Evolutionary conservation across 1,139 yeast species (phyloP), one percentile per base, ranked within the genome.

Genomic region (Yamadazyma atmosphaerica): DNA sequence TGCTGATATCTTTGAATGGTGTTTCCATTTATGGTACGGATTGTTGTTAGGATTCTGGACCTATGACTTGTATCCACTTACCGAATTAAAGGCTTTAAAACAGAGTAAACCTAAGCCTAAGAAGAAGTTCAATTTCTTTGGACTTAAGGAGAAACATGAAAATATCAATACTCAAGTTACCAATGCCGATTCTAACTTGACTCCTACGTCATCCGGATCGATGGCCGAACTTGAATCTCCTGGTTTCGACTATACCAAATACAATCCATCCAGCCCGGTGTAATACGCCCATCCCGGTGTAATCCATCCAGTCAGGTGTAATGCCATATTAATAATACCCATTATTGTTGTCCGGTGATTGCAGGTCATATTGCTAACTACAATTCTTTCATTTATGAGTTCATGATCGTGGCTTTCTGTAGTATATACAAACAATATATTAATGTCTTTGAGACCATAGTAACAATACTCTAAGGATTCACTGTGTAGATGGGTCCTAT

Each of bases 1-100:
- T 28, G 56, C 65, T 22, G 58, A 64, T n/a, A 38, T 53, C 4
- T 55, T 64, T 35, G 70, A 64, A 47, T 64, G 70, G 70, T 47
- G 51, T 25, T 62, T 63, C 54, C 65, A 63, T 42, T 60, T 63
- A 47, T 63, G 68, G 68, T 64, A 64, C 44, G 68, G 69, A 4
- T 46, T 63, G 28, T 52, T 63, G 37, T 49, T 64, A 41, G 61
- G 63, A 7, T 58, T 63, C 49, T 64, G 70, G 70, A 58, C 68
- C 35, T 60, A 61, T 44, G 69, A 63, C 44, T 56, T 63, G 36
- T 58, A 63, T 46, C 70, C 69, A 42, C 54, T 59, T 41, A 59
- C 64, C n/a, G 64, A 60, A 36, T 41, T 49, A 26, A 48, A 42
- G 30, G 55, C 56, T 4, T 47, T 52, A 28, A 38, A 51, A 28